These are phyloP conservation scores for Fusarium sp. DNA, from an alignment of 2,329 filamentous ascomycete species.

Conservation along the genomic window DNA sequence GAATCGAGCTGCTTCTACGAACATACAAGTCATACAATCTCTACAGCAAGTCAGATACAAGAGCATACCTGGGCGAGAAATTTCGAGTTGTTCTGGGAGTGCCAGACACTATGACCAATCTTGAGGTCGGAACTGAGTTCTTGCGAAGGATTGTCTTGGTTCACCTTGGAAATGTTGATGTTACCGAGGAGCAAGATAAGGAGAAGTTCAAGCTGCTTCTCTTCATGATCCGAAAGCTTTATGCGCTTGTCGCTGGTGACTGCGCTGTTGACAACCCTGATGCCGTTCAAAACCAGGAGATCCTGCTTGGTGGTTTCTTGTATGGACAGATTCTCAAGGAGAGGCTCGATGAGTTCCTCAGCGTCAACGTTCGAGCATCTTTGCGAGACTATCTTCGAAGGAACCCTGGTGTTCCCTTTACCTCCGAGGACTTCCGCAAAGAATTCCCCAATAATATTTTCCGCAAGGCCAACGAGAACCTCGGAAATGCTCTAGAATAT, in stretches of 20 bases:
- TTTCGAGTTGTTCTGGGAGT: conserved; percentile 91
- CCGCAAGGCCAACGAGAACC: conserved; percentile 84
- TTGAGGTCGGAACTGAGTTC: conserved; percentile 92
- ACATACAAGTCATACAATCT: conserved; percentile 93
- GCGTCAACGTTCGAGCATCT: conserved; percentile 62
- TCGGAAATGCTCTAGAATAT: conserved; percentile 90
- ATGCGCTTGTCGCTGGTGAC: conserved; percentile 90
- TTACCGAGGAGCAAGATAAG: conserved; percentile 84
- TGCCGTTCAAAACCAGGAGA: conserved; percentile 95
- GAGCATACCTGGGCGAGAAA: conserved; percentile 89
- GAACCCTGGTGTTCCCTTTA: conserved; percentile 76
- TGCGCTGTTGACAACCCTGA: conserved; percentile 96
- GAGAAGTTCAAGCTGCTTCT: conserved; percentile 96
- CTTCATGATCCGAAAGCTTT: conserved; percentile 97
- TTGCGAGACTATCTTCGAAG: conserved; percentile 69
- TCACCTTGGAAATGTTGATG: conserved; percentile 87
- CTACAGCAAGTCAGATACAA: conserved; percentile 83
- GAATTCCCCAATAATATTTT: conserved; percentile 86
- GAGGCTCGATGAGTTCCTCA: conserved; percentile 88
- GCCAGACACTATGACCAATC: conserved; percentile 84
- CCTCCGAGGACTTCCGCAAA: conserved; percentile 79
- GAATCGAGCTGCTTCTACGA: conserved; percentile 89
- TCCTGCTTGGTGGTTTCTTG: conserved; percentile 90
- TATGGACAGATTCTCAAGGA: conserved; percentile 98
- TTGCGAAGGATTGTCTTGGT: conserved; percentile 90